Percentiles rank a stretch among this genome's conserved stretches.
These are phyloP conservation scores for Diplodia intermedia DNA, from an alignment of 2,329 filamentous ascomycete species.

Conservation along the genomic window DNA sequence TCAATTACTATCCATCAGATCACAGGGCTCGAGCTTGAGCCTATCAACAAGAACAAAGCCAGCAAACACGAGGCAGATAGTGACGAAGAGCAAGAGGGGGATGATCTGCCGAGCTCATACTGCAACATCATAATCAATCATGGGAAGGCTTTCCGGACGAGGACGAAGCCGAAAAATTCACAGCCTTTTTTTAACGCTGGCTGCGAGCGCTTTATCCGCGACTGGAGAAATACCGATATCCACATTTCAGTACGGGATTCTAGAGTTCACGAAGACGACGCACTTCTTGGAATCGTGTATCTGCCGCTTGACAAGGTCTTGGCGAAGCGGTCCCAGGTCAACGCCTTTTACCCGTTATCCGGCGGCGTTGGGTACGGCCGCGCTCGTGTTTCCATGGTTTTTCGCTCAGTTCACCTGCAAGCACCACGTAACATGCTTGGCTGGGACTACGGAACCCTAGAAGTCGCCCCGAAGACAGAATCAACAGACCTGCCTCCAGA, in stretches of 20 bases:
- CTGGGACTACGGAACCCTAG: constrained; percentile 75
- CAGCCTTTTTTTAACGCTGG: constrained; percentile 82
- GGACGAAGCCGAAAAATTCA: constrained; percentile 78
- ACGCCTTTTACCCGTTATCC: constrained; percentile 69
- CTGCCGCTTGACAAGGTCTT: constrained; percentile 69
- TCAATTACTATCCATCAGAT: constrained; percentile 77
- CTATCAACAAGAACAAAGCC: constrained; percentile 61
- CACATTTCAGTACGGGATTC: constrained; percentile 72
- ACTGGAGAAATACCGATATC: constrained; percentile 72
- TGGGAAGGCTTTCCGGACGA: constrained; percentile 70
- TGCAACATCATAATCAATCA: constrained; percentile 78
- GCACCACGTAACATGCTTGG: constrained; percentile 66
- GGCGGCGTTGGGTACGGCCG: constrained; percentile 77
- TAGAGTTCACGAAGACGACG: constrained; percentile 71
- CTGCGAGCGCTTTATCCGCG: constrained; percentile 73
- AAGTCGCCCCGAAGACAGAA: constrained; percentile 63
- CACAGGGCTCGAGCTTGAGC: constrained; percentile 69
- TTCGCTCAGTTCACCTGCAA: constrained; percentile 71
- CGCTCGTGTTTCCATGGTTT: constrained; percentile 73
- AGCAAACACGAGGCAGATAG: constrained; percentile 59
- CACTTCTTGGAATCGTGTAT: constrained; percentile 73
- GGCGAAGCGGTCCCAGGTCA: constrained; percentile 67
- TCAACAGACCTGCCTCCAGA: constrained; percentile 58
- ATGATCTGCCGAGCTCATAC: constrained; percentile 72
- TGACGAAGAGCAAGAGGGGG: constrained; percentile 66